Conservation (phyloP, 139 green algal species). For the Picochlorum sp. region DNA sequence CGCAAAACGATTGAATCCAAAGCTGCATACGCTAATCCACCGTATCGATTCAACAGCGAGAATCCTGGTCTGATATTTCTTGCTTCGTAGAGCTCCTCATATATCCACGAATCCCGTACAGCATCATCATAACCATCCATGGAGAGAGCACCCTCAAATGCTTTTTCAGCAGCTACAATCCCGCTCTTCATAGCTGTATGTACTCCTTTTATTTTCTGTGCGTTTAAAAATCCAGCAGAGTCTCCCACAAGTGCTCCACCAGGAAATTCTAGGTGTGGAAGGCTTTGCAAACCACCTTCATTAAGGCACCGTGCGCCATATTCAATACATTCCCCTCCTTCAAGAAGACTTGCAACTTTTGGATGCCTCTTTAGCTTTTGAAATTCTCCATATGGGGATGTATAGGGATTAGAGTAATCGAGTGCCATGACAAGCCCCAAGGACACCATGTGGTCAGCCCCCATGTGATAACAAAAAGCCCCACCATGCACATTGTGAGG, state of each 20-base stretch:
- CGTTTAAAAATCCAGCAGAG: conserved; percentile 86
- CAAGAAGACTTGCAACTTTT: conserved; percentile 51
- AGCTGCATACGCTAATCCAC: conserved; percentile 62
- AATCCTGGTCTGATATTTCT: conserved; percentile 78
- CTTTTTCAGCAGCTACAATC: conserved; percentile 75
- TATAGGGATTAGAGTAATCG: conserved; percentile 84
- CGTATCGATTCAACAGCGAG: conserved; percentile 30
- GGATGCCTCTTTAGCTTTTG: conserved; percentile 85
- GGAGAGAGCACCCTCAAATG: conserved; percentile 42
- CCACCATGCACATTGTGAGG: conserved; percentile 69
- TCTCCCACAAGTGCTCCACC: conserved; percentile 90
- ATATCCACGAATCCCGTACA: conserved; percentile 51
- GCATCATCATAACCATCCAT: neutral
- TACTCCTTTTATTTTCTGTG: conserved; percentile 87
- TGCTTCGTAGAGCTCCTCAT: conserved; percentile 48
- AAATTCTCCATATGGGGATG: conserved; percentile 75
- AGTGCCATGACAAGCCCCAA: conserved; percentile 77
- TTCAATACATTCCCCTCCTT: conserved; percentile 79
- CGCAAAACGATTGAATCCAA: conserved; percentile 63
- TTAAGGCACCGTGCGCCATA: conserved; percentile 85
- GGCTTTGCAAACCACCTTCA: conserved; percentile 82
- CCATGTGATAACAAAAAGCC: conserved; percentile 91
- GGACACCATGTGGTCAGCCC: conserved; percentile 55
- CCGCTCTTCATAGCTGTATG: conserved; percentile 92
- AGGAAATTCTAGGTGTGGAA: conserved; percentile 77